Evolutionary conservation across 2,329 filamentous ascomycete genomes (phyloP), one percentile per base, ranked within the genome.

Genomic region (Ustilaginoidea virens): DNA sequence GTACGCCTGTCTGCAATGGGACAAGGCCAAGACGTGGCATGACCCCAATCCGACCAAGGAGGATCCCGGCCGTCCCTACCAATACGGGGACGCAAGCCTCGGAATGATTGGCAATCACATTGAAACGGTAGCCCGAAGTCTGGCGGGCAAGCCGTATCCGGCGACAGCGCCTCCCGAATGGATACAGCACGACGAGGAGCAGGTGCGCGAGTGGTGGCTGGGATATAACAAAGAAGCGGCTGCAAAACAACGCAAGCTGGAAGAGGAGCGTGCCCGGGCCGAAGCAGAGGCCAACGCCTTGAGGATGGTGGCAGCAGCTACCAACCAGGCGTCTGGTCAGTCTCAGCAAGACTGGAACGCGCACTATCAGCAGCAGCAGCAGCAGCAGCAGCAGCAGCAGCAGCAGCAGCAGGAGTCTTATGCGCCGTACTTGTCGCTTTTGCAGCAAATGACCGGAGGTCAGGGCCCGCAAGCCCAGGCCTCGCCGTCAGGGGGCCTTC

Each of bases 151-250:
- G 34, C 54, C 63, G 5, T 66, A 55, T 34, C 67, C 66, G 10
- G 48, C 66, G 2, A 59, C 43, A 2, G 56, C 63, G 24, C 63
- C 69, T 4, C 66, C 69, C 1, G 56, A 58, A 12, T 69, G 66
- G 57, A 56, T 72, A 37, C 48, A 47, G 7, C 48, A 58, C 14
- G 54, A 63, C 18, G 45, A 56, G 3, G 59, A 60, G 18, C 57
- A 57, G 35, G 51, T 61, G 1, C 56, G 58, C 7, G 59, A 67
- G 36, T 74, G 68, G 67, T 62, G 60, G 51, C 46, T 58, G 8
- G 65, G 63, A 0, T 62, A 58, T 35, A 55, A 56, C 31, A 56
- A 51, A 33, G 58, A 58, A 29, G 25, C 44, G 9, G 46, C 52
- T 7, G 42, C 45, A 2, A 52, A 51, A 25, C 49, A 59, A 26